Conservation (phyloP, 306 rosid genomes). For the Senna siamea region DNA sequence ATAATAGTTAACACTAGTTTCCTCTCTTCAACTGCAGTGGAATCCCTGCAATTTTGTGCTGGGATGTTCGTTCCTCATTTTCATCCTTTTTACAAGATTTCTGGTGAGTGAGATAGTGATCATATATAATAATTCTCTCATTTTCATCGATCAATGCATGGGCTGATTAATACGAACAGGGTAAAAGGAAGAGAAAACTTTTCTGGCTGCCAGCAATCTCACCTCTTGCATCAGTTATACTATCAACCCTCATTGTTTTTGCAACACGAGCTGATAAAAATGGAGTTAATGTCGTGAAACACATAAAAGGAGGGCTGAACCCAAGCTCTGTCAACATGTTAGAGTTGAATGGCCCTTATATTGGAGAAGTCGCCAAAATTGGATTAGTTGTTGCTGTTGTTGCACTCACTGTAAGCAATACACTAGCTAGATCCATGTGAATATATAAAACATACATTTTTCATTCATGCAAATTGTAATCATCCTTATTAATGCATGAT, state of each 20-base stretch:
- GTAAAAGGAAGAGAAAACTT: slow-evolving; percentile 54
- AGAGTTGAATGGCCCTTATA: slow-evolving; percentile 45
- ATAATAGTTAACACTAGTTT: background rate
- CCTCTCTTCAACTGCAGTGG: slow-evolving; percentile 50
- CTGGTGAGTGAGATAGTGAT: slow-evolving; percentile 64
- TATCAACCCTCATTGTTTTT: slow-evolving; percentile 63
- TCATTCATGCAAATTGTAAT: no score
- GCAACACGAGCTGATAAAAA: slow-evolving; percentile 51
- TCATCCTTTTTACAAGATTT: slow-evolving; percentile 55
- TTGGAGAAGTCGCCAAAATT: slow-evolving; percentile 54
- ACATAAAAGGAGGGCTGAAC: slow-evolving; percentile 61
- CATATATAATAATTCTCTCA: no score
- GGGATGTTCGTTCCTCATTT: slow-evolving; percentile 61
- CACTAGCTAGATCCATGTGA: no score
- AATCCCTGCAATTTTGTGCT: slow-evolving; percentile 53
- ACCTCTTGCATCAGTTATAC: slow-evolving; percentile 60
- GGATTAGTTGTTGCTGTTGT: slow-evolving; percentile 58
- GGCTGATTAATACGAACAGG: slow-evolving; percentile 41
- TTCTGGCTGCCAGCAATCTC: slow-evolving; percentile 73
- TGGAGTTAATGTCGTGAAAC: slow-evolving; percentile 64
- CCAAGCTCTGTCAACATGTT: slow-evolving; percentile 59
- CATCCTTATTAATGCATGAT: no score
- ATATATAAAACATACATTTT: no score
- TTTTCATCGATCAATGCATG: no score
- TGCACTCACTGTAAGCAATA: slow-evolving; percentile 60